Evolutionary conservation across 2,329 filamentous ascomycete genomes (phyloP).

Genomic region (Hypoxylon sp.): DNA sequence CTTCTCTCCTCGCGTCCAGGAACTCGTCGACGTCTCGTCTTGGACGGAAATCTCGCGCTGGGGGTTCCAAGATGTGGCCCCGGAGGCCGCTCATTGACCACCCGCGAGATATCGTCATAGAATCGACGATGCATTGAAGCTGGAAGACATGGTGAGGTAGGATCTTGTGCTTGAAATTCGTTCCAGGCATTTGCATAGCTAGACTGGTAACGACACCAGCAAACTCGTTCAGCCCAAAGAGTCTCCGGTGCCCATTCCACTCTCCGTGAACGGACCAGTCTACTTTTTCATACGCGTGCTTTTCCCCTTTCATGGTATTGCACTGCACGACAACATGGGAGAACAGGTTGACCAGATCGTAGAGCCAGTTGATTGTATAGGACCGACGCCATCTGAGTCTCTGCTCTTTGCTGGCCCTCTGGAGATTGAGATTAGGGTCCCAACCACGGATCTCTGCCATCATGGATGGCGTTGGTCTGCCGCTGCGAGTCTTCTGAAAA

Average conservation of each 20-base stretch:
- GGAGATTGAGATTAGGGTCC: conserved; percentile 58
- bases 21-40: conserved; percentile 59
- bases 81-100: conserved; percentile 54
- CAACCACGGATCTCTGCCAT: conserved; percentile 55
- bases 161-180: conserved; percentile 56
- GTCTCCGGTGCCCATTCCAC: conserved; percentile 53
- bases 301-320: conserved; percentile 53
- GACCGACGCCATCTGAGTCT: conserved; percentile 60
- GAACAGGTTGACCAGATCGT: conserved; percentile 63
- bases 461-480: conserved; percentile 62
- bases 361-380: conserved; percentile 66
- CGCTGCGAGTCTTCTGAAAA: conserved; percentile 59
- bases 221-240: conserved; percentile 62
- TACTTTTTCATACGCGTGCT: conserved; percentile 52
- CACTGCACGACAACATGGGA: conserved; percentile 56
- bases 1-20: conserved; percentile 52
- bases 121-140: conserved; percentile 64
- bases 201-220: conserved; percentile 58
- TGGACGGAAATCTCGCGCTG: conserved; percentile 54
- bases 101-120: conserved; percentile 58
- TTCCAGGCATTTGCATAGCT: conserved; percentile 59
- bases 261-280: conserved; percentile 59
- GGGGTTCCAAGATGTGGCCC: conserved; percentile 54
- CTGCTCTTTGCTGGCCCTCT: conserved; percentile 54
- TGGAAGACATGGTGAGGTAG: conserved; percentile 63